Evolutionary conservation across 352 stramenopile genomes (phyloP).

Genomic region (Phytophthora agathidicida): DNA sequence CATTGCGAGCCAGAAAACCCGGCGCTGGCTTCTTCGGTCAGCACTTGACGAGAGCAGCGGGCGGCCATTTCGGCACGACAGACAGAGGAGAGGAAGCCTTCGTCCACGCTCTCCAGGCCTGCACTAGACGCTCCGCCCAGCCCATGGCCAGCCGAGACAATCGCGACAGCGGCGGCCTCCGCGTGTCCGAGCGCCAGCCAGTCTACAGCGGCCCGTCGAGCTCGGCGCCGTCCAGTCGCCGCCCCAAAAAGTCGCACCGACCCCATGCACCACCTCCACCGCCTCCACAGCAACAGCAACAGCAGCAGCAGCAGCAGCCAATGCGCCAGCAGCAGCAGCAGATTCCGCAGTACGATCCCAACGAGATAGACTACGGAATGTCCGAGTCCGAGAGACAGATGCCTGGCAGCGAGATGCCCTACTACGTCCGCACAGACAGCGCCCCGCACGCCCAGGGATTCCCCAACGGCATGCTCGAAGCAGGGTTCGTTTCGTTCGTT

Average conservation of each 20-base stretch:
- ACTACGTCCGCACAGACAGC: slow-evolving; percentile 36
- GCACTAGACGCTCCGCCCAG: background rate
- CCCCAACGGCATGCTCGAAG: slow-evolving; percentile 33
- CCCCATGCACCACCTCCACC: slow-evolving; percentile 33
- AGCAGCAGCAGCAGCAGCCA: too few relatives aligned
- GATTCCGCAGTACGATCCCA: slow-evolving; percentile 15
- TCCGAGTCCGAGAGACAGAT: slow-evolving; percentile 15
- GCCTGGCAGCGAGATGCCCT: slow-evolving; percentile 23
- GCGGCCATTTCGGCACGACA: too few relatives aligned
- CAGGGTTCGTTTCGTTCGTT: slow-evolving; percentile 39
- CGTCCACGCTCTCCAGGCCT: background rate
- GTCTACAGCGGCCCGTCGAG: slow-evolving; percentile 24
- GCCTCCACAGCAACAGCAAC: slow-evolving; percentile 7
- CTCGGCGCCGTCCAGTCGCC: slow-evolving; percentile 3
- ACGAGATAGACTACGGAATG: slow-evolving; percentile 22
- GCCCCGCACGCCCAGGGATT: slow-evolving; percentile 20
- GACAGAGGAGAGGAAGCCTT: too few relatives aligned
- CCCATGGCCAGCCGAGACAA: slow-evolving; percentile 29
- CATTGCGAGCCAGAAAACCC: too few relatives aligned
- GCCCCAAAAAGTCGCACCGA: slow-evolving; percentile 13
- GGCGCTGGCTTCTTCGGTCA: too few relatives aligned
- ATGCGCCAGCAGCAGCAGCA: too few relatives aligned
- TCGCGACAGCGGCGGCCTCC: slow-evolving; percentile 22
- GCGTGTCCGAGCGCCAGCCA: slow-evolving; percentile 39
- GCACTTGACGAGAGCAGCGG: too few relatives aligned